These are phyloP conservation scores for Chlorella sp. DNA, from an alignment of 139 green algal species.

Conservation along the genomic window DNA sequence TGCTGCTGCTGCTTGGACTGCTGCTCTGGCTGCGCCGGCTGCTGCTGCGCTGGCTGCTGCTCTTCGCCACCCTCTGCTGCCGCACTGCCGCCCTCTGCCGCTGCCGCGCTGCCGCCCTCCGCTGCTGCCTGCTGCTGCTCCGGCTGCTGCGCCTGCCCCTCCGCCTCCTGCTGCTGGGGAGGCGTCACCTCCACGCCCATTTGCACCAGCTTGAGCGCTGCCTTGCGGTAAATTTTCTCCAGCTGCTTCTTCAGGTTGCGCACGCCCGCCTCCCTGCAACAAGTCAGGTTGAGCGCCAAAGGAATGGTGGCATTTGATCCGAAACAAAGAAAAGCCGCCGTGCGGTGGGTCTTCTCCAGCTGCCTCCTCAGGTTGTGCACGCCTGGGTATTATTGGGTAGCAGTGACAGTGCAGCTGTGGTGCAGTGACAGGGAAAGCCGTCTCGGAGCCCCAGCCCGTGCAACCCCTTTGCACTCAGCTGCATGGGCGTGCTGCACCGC, in stretches of 20 bases:
- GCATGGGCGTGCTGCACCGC: too few relatives aligned
- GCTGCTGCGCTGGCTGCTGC: neutral
- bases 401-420: too few relatives aligned
- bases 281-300: neutral
- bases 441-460: neutral
- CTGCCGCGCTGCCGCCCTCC: neutral
- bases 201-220: conserved; percentile 69
- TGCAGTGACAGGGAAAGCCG: neutral
- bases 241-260: conserved; percentile 97
- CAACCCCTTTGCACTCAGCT: too few relatives aligned
- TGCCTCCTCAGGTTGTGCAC: conserved; percentile 98
- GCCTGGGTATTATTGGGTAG: too few relatives aligned
- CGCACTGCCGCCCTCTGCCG: neutral
- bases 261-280: conserved; percentile 91
- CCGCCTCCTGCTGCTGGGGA: neutral
- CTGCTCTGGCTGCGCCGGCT: neutral
- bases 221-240: conserved; percentile 89
- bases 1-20: neutral
- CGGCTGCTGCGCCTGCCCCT: neutral
- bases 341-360: conserved; percentile 93
- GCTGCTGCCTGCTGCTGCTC: neutral
- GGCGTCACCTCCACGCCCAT: conserved; percentile 19
- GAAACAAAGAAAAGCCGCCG: too few relatives aligned
- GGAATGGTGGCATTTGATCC: too few relatives aligned
- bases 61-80: neutral